phyloP scores from a whole-genome alignment of 2,329 filamentous ascomycete species.

The Diaporthe sp. region DNA sequence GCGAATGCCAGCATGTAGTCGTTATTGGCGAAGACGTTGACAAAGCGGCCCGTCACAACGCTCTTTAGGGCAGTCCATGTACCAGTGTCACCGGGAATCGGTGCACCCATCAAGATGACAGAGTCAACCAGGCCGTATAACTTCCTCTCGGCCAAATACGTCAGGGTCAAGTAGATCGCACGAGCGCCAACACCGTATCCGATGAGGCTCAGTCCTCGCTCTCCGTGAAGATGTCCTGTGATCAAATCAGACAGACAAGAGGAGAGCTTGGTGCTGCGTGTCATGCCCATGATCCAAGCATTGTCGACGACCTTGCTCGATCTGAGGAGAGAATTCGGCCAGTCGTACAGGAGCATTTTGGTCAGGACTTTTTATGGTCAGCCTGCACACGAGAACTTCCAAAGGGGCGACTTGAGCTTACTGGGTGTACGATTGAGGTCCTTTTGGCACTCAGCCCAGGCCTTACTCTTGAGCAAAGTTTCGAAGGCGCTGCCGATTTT shows the following conservation, averaged over 20 bases:
- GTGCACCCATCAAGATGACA: conserved; percentile 86
- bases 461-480: conserved; percentile 81
- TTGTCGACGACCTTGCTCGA: conserved; percentile 84
- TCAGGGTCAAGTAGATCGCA: conserved; percentile 87
- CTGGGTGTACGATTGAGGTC: conserved; percentile 62
- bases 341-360: conserved; percentile 70
- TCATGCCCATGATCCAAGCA: conserved; percentile 82
- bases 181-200: conserved; percentile 88
- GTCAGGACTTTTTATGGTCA: conserved; percentile 31
- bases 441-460: conserved; percentile 80
- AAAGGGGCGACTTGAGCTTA: conserved; percentile 51
- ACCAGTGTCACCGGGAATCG: conserved; percentile 78
- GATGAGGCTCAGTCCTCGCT: conserved; percentile 83
- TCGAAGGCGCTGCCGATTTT: conserved; percentile 85
- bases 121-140: conserved; percentile 91
- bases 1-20: conserved; percentile 92
- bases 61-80: conserved; percentile 85
- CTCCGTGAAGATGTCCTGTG: conserved; percentile 85
- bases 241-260: conserved; percentile 84
- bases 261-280: conserved; percentile 80
- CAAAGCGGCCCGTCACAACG: conserved; percentile 84
- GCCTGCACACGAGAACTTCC: not conserved
- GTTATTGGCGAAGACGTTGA: conserved; percentile 90
- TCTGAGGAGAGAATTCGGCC: conserved; percentile 75
- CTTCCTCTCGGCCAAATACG: conserved; percentile 82